A percentile compares a stretch with the other conserved stretches of the same genome.
phyloP scores from a whole-genome alignment of 129 eudicot species.

The Cynara cardunculus region DNA sequence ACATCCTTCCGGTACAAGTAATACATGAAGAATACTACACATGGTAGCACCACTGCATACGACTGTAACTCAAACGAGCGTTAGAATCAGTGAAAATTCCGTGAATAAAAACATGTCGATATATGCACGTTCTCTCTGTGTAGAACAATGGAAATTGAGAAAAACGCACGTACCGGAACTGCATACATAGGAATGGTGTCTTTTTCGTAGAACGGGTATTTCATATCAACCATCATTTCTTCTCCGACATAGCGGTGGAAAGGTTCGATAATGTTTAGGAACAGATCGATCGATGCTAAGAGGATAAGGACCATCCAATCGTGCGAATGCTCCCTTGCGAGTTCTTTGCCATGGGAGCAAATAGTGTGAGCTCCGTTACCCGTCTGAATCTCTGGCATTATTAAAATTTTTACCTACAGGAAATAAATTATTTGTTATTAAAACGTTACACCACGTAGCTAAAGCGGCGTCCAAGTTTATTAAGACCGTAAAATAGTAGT shows the following conservation, averaged over 20 bases:
- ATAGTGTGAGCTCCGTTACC: slow-evolving; percentile 49
- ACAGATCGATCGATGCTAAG: slow-evolving; percentile 27
- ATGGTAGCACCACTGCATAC: slow-evolving; percentile 47
- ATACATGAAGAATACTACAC: slow-evolving; percentile 34
- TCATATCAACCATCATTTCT: slow-evolving; percentile 48
- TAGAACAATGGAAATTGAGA: not conserved
- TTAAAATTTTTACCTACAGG: slow-evolving; percentile 28
- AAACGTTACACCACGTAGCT: not conserved
- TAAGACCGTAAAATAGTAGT: not conserved
- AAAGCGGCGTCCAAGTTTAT: not conserved
- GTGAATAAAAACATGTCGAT: not conserved
- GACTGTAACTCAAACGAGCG: slow-evolving; percentile 21
- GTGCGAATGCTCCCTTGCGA: slow-evolving; percentile 39
- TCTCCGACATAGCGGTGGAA: slow-evolving; percentile 55
- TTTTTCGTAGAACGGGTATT: slow-evolving; percentile 43
- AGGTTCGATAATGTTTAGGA: slow-evolving; percentile 50
- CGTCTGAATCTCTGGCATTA: slow-evolving; percentile 55
- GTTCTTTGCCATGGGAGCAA: slow-evolving; percentile 37
- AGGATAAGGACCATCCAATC: slow-evolving; percentile 60
- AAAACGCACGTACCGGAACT: slow-evolving; percentile 40
- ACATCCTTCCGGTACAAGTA: slow-evolving; percentile 50
- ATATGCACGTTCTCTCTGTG: not conserved
- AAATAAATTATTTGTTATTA: not conserved
- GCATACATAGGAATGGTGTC: slow-evolving; percentile 53
- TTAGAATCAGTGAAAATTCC: not conserved